These are phyloP conservation scores for Candida xyloterini DNA, from an alignment of 805 yeast species.

Conservation along the genomic window DNA sequence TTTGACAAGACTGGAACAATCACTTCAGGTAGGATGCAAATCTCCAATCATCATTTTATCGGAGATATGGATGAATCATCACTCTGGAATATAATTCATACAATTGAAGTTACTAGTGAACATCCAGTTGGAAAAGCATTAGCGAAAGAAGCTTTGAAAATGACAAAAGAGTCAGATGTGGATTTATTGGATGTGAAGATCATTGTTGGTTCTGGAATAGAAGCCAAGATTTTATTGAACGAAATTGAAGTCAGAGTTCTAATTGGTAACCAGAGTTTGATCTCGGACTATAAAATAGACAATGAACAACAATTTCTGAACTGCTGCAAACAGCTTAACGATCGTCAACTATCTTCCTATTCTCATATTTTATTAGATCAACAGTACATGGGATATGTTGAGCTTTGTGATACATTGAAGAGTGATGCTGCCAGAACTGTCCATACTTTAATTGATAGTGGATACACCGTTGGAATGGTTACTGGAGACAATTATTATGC, in stretches of 20 bases:
- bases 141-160: constrained; percentile 30
- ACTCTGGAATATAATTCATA: constrained; percentile 51
- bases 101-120: constrained; percentile 68
- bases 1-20: constrained; percentile 97
- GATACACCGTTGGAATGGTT: constrained; percentile 73
- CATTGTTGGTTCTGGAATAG: constrained; percentile 46
- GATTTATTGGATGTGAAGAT: constrained; percentile 36
- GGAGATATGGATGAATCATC: constrained; percentile 24
- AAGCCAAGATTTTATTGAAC: constrained; percentile 29
- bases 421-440: constrained; percentile 63
- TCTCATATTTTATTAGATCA: constrained; percentile 52
- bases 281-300: constrained; percentile 28
- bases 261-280: constrained; percentile 53
- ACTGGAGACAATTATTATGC: constrained; percentile 78
- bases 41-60: constrained; percentile 28
- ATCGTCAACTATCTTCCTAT: constrained; percentile 22
- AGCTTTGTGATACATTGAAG: constrained; percentile 65
- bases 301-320: constrained; percentile 22
- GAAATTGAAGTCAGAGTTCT: constrained; percentile 30
- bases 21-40: constrained; percentile 76
- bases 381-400: constrained; percentile 59
- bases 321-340: constrained; percentile 7
- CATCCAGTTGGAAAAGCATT: constrained; percentile 88
- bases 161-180: constrained; percentile 9
- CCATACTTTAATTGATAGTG: constrained; percentile 46